Conservation (phyloP, 2,329 filamentous ascomycete genomes). For the Xylaria sp. region DNA sequence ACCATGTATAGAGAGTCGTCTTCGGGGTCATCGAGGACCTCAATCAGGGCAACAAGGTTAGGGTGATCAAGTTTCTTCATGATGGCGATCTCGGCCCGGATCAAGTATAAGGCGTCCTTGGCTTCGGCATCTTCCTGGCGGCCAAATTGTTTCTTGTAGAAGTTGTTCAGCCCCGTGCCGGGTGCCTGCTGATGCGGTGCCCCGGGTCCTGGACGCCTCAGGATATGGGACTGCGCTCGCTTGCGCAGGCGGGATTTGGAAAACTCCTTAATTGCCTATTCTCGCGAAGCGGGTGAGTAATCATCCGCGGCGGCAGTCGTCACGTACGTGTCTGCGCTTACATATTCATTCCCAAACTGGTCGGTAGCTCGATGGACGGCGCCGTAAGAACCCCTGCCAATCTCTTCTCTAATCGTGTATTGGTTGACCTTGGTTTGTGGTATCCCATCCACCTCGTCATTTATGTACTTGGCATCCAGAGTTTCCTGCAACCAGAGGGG, state of each 20-base stretch:
- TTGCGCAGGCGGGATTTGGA: conserved; percentile 92
- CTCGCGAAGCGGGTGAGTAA: conserved; percentile 34
- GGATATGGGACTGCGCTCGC: conserved; percentile 87
- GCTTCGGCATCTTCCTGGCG: conserved; percentile 68
- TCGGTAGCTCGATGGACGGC: conserved; percentile 91
- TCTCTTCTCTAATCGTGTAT: conserved; percentile 93
- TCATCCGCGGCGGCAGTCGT: not conserved
- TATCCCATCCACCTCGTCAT: conserved; percentile 82
- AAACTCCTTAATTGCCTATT: conserved; percentile 94
- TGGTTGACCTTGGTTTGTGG: conserved; percentile 91
- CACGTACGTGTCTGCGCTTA: conserved; percentile 58
- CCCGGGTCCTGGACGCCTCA: conserved; percentile 61
- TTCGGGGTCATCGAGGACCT: conserved; percentile 94
- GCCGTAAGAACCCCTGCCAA: conserved; percentile 95
- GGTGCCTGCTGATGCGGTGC: conserved; percentile 57
- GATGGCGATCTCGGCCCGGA: conserved; percentile 95
- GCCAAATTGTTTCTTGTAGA: conserved; percentile 49
- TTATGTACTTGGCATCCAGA: conserved; percentile 86
- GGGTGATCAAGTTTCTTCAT: conserved; percentile 99
- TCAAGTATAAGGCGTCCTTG: conserved; percentile 80
- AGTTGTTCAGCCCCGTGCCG: conserved; percentile 44
- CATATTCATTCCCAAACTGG: conserved; percentile 92
- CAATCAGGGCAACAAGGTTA: conserved; percentile 91
- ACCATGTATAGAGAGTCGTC: conserved; percentile 99
- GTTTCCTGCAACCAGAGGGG: conserved; percentile 73